Evolutionary conservation across 179 eudicot genomes (phyloP).

Genomic region (Gypsophila paniculata): DNA sequence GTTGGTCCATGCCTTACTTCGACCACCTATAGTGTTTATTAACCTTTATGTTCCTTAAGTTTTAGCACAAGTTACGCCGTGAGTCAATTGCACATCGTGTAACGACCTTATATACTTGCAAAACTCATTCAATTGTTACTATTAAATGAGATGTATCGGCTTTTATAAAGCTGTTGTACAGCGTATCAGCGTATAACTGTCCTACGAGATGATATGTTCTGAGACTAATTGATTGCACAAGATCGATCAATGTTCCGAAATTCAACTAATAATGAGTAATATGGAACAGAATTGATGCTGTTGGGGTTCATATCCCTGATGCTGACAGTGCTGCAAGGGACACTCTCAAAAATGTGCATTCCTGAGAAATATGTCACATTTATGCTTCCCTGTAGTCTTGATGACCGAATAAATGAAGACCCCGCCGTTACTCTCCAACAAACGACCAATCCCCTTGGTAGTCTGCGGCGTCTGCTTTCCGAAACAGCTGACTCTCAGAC

Average conservation of each 20-base stretch:
- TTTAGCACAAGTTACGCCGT: too few relatives aligned
- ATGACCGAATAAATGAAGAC: background rate
- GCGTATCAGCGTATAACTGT: too few relatives aligned
- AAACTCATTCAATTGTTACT: too few relatives aligned
- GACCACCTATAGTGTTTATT: too few relatives aligned
- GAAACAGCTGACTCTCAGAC: conserved; percentile 34
- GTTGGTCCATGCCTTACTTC: too few relatives aligned
- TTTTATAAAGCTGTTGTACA: too few relatives aligned
- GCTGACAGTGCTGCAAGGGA: conserved; percentile 66
- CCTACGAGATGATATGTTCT: background rate
- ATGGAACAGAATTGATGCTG: conserved; percentile 76
- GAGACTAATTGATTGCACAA: background rate
- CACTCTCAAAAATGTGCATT: conserved; percentile 60
- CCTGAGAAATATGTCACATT: conserved; percentile 32
- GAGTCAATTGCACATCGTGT: too few relatives aligned
- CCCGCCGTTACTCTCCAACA: background rate
- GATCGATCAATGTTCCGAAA: background rate
- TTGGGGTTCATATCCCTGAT: conserved; percentile 80
- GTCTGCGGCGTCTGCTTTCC: conserved; percentile 49
- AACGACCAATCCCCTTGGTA: conserved; percentile 25
- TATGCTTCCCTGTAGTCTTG: conserved; percentile 60
- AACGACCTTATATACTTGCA: too few relatives aligned
- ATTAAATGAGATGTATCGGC: too few relatives aligned
- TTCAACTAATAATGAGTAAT: background rate
- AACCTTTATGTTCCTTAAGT: too few relatives aligned